Conservation (phyloP, 495 filamentous ascomycete species). For the Tuber melanosporum region DNA sequence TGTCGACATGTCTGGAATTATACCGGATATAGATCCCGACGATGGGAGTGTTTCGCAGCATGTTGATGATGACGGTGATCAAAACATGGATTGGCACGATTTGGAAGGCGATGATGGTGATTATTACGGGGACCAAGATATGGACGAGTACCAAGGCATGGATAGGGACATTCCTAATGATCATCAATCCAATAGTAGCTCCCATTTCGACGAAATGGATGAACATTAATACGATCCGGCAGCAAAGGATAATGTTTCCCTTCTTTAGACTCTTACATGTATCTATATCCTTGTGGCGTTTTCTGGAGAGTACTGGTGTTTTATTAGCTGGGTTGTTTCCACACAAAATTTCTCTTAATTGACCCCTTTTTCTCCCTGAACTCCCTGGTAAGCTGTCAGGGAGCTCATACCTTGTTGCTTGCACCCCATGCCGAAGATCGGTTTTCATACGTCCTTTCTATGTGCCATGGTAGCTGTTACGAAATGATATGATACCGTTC, state of each 20-base stretch:
- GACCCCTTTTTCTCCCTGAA: background rate
- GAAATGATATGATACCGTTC: background rate
- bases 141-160: background rate
- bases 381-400: background rate
- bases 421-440: background rate
- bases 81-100: background rate
- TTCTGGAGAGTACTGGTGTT: slow-evolving; percentile 1
- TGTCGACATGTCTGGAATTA: slow-evolving; percentile 25
- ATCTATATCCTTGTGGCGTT: slow-evolving; percentile 6
- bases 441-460: background rate
- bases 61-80: background rate
- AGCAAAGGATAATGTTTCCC: background rate
- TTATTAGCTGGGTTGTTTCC: background rate
- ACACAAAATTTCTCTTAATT: background rate
- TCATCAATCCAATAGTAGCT: background rate
- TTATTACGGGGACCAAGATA: background rate
- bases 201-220: background rate
- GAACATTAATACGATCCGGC: background rate
- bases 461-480: background rate
- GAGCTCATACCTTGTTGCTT: background rate
- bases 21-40: slow-evolving; percentile 6
- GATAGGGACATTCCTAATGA: background rate
- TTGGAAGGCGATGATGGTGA: background rate
- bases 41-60: slow-evolving; percentile 2
- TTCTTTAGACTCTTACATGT: background rate